Base-by-base conservation (phyloP, 78 protist species). In the Isochrysis galbana region DNA sequence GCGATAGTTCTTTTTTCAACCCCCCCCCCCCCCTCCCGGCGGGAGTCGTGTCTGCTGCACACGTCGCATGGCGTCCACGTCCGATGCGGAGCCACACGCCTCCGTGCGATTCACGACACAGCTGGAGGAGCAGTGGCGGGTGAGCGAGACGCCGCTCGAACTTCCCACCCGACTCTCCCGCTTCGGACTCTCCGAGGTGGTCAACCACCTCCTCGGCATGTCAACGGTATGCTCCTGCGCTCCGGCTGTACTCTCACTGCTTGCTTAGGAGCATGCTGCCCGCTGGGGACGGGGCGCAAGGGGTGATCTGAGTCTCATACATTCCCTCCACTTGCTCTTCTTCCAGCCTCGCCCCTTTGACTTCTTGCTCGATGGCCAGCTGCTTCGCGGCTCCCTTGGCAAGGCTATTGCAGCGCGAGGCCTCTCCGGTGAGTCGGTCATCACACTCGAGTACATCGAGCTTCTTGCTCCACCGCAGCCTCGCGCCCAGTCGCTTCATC, bases 151-250 rank as follows among this genome's bases (percentile, higher is more conserved):
- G 92, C 95, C 95, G 41, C 22, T 95, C 87, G 95, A 91, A 4
- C 93, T 95, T n/a, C 95, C 97, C 47, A 88, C 91, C 25, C 74
- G 94, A 29, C 77, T 95, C 36, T 93, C 95, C 39, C 95, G 97
- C 90, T 78, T 88, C 21, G 97, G 97, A 34, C 93, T 95, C 29
- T 92, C 95, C 61, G 97, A 95, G 82, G 94, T 94, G 17, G 89
- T 95, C 17, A 94, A 95, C 55, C 96, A 93, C 67, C 72, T 95
- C 21, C 95, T 94, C 34, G 83, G 39, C 23, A 47, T 25, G 45
- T 34, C 36, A 1, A 32, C 46, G 46, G 29, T n/a, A n/a, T n/a
- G n/a, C n/a, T n/a, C n/a, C n/a, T n/a, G n/a, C 22, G 70, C 36
- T 22, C 19, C 36, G 70, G 36, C 70, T 22, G 19, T 19, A 25